Base-by-base conservation (phyloP, 257 asterid genomes). In the Solanum sitiens region DNA sequence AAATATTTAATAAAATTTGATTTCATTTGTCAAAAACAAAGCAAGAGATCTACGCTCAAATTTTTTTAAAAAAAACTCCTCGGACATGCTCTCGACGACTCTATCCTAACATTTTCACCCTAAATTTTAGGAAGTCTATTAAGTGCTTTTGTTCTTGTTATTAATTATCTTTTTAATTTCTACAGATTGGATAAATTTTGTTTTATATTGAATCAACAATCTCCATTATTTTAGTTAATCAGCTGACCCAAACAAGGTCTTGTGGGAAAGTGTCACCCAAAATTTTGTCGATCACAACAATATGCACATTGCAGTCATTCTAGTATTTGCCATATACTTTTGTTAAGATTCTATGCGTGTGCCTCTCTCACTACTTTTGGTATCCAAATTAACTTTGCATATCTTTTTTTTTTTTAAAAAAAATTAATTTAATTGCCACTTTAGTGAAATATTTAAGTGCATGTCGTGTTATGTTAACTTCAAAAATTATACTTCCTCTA, bases 271-370 rank as follows among this genome's bases (percentile, higher is more conserved):
- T 18, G 45, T 16, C 27, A 33, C 45, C 25, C 77, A 72, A 16
- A 72, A 0, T 35, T 72, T 35, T 16, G 27, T 7, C 61, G 35
- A 42, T n/a, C 11, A n/a, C 59, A 76, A 72, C 42, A 35, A 40
- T 1, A 25, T 42, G 63, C 39, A 25, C 27, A 76, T 15, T 15
- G 39, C 20, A 45, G 50, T 23, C 70, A 85, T 27, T 87, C 76
- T 61, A 25, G 75, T 68, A 84, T 86, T 84, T 70, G 85, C 83
- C 86, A 61, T 70, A 35, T 70, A 35, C 89, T 86, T 84, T 83
- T 82, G 27, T 14, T 50, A 89, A 88, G 92, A 92, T 92, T 90
- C 93, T 47, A 90, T 88, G 87, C 93, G 91, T 90, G 89, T 86
- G 83, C 71, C 27, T 88, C 15, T 23, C 83, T 44, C 80, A 86